Percentiles rank a stretch among this genome's conserved stretches.
Conservation (phyloP, 345 rosid genomes). For the Rhizophora apiculata region DNA sequence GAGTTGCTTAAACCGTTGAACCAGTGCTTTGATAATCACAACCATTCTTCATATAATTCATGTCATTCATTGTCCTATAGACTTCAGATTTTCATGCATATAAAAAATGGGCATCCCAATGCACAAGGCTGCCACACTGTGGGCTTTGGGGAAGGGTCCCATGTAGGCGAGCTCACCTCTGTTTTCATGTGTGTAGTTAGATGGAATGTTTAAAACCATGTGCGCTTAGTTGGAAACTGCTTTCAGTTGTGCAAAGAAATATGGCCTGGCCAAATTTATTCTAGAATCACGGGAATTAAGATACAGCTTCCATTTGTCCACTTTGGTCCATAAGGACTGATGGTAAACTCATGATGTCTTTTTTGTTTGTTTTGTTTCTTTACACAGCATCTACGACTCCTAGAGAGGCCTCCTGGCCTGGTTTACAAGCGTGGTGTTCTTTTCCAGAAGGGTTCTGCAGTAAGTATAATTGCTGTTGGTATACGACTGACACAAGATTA, state of each 20-base stretch:
- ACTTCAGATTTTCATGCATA: too few relatives aligned
- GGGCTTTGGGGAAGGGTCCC: too few relatives aligned
- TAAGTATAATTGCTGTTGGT: constrained; percentile 40
- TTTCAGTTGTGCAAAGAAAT: not conserved
- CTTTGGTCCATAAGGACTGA: not conserved
- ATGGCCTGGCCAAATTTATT: not conserved
- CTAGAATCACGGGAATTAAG: not conserved
- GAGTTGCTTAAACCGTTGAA: too few relatives aligned
- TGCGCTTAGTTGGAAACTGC: too few relatives aligned
- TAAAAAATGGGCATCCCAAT: too few relatives aligned
- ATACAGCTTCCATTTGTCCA: not conserved
- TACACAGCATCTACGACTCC: constrained; percentile 68
- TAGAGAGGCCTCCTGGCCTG: constrained; percentile 83
- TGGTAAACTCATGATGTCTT: constrained; percentile 5
- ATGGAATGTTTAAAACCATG: not conserved
- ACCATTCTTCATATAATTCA: too few relatives aligned
- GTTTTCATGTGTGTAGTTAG: not conserved
- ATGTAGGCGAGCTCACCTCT: too few relatives aligned
- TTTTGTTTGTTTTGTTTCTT: constrained; percentile 9
- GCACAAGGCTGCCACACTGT: too few relatives aligned
- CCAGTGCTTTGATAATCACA: too few relatives aligned
- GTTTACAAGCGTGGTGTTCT: constrained; percentile 63
- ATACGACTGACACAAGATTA: not conserved
- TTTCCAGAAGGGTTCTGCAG: constrained; percentile 63
- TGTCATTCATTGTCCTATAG: too few relatives aligned